These are phyloP conservation scores for Candida rishiriensis DNA, from an alignment of 805 yeast species.

Conservation along the genomic window DNA sequence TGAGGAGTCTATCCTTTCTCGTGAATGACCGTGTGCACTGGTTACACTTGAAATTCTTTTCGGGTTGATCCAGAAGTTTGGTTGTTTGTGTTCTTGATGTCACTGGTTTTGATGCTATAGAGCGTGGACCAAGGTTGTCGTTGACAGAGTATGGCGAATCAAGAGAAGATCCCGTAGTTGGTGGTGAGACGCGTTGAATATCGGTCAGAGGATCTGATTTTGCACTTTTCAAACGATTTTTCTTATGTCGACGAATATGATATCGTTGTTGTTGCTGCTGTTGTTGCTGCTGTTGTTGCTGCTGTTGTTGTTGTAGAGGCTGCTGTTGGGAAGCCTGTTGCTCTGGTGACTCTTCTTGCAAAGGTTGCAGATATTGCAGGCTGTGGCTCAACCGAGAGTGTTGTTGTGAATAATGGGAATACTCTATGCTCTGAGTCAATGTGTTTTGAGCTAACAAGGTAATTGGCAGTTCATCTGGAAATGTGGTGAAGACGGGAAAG, in stretches of 20 bases:
- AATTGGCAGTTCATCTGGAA: too few species aligned
- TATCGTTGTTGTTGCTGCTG: constrained; percentile 10
- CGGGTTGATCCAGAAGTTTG: background rate
- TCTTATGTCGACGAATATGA: too few species aligned
- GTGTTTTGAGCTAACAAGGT: too few species aligned
- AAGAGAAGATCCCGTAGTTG: background rate
- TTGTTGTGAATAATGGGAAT: background rate
- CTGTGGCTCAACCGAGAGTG: background rate
- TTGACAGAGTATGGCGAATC: background rate
- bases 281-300: constrained; percentile 22
- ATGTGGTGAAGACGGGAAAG: too few species aligned
- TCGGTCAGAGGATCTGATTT: too few species aligned
- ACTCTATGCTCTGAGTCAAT: too few species aligned
- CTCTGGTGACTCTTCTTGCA: background rate
- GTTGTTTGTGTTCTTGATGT: background rate
- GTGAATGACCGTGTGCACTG: constrained; percentile 4
- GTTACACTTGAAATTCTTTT: constrained; percentile 2
- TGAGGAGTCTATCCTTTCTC: constrained; percentile 4
- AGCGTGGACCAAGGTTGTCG: background rate
- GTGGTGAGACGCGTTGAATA: too few species aligned
- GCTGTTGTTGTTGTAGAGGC: constrained; percentile 3
- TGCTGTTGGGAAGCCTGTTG: background rate
- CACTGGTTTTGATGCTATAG: background rate
- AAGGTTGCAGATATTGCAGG: background rate
- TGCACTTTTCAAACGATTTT: too few species aligned